Percentiles rank a stretch among this genome's conserved stretches.
Evolutionary conservation across 2,329 filamentous ascomycete species (phyloP).

Genomic region (Aspergillus nomiae): DNA sequence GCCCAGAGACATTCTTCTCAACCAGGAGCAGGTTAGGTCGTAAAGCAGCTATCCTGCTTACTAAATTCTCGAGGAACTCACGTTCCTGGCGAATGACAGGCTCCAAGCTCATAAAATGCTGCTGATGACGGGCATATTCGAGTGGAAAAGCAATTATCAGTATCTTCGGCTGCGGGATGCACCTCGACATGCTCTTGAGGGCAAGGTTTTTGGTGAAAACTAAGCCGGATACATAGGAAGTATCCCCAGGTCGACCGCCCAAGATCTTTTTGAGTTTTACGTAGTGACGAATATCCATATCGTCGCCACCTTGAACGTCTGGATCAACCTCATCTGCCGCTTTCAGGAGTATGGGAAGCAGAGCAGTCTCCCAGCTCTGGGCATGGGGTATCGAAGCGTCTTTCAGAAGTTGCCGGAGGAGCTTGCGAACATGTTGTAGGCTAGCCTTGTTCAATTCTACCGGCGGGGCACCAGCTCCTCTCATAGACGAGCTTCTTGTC

Average conservation of each 20-base stretch:
- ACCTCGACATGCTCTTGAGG: constrained; percentile 91
- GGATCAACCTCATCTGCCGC: constrained; percentile 95
- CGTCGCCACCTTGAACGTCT: constrained; percentile 84
- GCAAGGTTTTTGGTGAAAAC: constrained; percentile 98
- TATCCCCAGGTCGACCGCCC: constrained; percentile 85
- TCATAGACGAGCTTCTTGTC: constrained; percentile 81
- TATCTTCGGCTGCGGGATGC: constrained; percentile 80
- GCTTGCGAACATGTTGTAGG: constrained; percentile 80
- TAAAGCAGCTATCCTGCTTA: constrained; percentile 85
- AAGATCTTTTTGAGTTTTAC: constrained; percentile 97
- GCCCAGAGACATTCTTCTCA: constrained; percentile 86
- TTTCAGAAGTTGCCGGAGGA: constrained; percentile 79
- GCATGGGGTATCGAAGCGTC: constrained; percentile 74
- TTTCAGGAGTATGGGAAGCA: constrained; percentile 85
- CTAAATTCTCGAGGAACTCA: constrained; percentile 87
- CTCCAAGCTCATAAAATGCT: constrained; percentile 97
- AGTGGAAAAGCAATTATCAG: constrained; percentile 93
- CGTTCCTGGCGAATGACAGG: constrained; percentile 96
- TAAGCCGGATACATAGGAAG: constrained; percentile 92
- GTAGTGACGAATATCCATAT: constrained; percentile 96
- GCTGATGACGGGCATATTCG: constrained; percentile 89
- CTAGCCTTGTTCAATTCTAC: constrained; percentile 86
- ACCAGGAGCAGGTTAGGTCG: constrained; percentile 86
- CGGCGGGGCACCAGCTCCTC: constrained; percentile 70
- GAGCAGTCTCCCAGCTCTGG: constrained; percentile 81